phyloP scores from a whole-genome alignment of 2,329 filamentous ascomycete genomes.

The Alternaria alternata region DNA sequence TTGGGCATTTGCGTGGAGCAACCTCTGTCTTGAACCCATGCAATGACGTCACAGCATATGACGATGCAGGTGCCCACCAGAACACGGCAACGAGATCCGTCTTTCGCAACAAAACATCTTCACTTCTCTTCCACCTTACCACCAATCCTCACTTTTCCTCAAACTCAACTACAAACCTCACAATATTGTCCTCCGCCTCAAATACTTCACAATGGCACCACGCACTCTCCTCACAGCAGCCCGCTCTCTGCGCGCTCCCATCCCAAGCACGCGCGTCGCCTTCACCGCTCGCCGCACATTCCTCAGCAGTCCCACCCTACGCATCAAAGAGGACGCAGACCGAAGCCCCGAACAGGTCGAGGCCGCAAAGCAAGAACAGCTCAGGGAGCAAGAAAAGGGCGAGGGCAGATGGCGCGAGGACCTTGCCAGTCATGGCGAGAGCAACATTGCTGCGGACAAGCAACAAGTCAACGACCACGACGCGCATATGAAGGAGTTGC shows the following conservation, averaged over 20 bases:
- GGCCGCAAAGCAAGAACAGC: conserved; percentile 54
- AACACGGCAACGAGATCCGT: conserved; percentile 8
- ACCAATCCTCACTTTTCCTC: neutral
- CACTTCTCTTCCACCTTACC: neutral
- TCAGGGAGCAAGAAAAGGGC: conserved; percentile 54
- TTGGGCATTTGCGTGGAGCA: conserved; percentile 5
- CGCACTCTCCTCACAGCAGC: conserved; percentile 22
- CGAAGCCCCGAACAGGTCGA: conserved; percentile 53
- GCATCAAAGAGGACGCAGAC: conserved; percentile 53
- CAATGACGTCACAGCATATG: conserved; percentile 7
- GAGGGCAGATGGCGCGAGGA: conserved; percentile 55
- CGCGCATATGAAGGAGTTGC: conserved; percentile 55
- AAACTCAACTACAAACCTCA: neutral
- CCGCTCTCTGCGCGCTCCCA: conserved; percentile 15
- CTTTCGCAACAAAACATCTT: conserved; percentile 1
- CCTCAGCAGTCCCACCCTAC: conserved; percentile 38
- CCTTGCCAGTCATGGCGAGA: conserved; percentile 53
- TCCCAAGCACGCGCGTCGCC: conserved; percentile 1
- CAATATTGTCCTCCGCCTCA: neutral
- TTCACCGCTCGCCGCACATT: conserved; percentile 36
- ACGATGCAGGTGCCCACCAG: neutral
- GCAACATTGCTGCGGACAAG: conserved; percentile 53
- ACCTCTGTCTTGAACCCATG: neutral
- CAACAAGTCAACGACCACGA: conserved; percentile 54
- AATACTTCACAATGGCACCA: conserved; percentile 23